These are phyloP conservation scores for Cryptosporidium ubiquitum DNA, from an alignment of 169 alveolate genomes.

Conservation along the genomic window DNA sequence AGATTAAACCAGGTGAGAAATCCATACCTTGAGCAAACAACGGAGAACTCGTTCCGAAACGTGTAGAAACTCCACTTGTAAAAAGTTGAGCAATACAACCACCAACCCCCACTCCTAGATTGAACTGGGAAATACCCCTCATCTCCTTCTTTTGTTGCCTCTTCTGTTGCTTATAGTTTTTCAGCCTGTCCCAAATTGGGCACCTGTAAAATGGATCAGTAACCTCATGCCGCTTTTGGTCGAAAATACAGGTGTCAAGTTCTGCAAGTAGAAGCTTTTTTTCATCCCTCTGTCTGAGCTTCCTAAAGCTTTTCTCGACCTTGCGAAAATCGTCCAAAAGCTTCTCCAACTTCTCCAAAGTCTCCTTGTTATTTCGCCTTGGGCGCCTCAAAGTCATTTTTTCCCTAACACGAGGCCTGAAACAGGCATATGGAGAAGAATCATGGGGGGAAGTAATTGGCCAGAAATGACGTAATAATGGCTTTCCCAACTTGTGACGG, in stretches of 20 bases:
- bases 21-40: slow-evolving; percentile 13
- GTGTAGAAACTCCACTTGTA: not conserved
- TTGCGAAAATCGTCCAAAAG: slow-evolving; percentile 85
- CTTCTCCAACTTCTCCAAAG: slow-evolving; percentile 80
- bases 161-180: slow-evolving; percentile 78
- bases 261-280: slow-evolving; percentile 85
- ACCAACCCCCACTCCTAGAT: not conserved
- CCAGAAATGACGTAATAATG: slow-evolving; percentile 86
- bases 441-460: slow-evolving; percentile 84
- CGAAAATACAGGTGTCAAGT: slow-evolving; percentile 83
- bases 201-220: slow-evolving; percentile 84
- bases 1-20: slow-evolving; percentile 3
- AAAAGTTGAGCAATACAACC: not conserved
- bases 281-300: slow-evolving; percentile 87
- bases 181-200: slow-evolving; percentile 86
- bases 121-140: not conserved
- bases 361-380: slow-evolving; percentile 83
- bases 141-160: slow-evolving; percentile 57
- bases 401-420: slow-evolving; percentile 86
- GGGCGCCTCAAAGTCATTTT: slow-evolving; percentile 87
- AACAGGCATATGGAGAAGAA: slow-evolving; percentile 84
- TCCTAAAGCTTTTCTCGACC: slow-evolving; percentile 82
- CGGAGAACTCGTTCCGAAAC: not conserved
- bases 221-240: slow-evolving; percentile 84
- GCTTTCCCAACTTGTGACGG: slow-evolving; percentile 83